Conservation (phyloP, 2,329 filamentous ascomycete species). For the Rhytidhysteron rufulum region DNA sequence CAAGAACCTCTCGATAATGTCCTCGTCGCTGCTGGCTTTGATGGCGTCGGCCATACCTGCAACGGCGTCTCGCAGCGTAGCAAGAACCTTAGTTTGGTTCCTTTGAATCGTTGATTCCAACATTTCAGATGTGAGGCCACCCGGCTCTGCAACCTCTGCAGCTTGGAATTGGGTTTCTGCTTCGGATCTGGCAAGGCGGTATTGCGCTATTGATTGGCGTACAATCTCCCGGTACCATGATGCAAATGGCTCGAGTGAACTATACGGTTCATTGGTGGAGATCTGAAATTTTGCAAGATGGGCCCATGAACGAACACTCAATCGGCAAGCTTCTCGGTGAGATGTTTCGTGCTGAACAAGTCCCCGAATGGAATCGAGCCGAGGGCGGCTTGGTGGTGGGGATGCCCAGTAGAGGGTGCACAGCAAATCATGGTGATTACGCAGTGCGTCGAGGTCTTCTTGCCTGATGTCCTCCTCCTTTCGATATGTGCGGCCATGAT, state of each 20-base stretch:
- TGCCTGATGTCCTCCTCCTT: constrained; percentile 54
- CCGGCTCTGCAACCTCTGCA: constrained; percentile 31
- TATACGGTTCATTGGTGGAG: constrained; percentile 47
- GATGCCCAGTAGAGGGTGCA: constrained; percentile 58
- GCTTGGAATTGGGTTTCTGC: constrained; percentile 51
- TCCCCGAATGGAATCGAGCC: constrained; percentile 48
- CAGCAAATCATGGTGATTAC: constrained; percentile 60
- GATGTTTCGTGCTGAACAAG: constrained; percentile 56
- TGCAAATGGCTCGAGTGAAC: constrained; percentile 46
- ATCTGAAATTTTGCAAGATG: constrained; percentile 55
- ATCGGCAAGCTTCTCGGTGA: constrained; percentile 56
- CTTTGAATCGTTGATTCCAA: constrained; percentile 51
- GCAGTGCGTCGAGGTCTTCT: constrained; percentile 54
- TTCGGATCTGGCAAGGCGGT: constrained; percentile 54
- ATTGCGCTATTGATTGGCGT: constrained; percentile 51
- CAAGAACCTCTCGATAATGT: constrained; percentile 42
- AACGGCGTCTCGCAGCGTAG: constrained; percentile 51
- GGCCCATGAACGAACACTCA: constrained; percentile 57
- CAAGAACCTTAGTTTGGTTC: constrained; percentile 57
- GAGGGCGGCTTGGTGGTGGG: constrained; percentile 51
- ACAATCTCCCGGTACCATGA: constrained; percentile 55
- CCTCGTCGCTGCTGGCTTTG: constrained; percentile 35
- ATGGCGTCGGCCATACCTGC: constrained; percentile 49
- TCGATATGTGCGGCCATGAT: constrained; percentile 57
- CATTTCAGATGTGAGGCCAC: constrained; percentile 42